These are phyloP conservation scores for Oxalis stricta DNA, from an alignment of 441 rosid species.

Conservation along the genomic window DNA sequence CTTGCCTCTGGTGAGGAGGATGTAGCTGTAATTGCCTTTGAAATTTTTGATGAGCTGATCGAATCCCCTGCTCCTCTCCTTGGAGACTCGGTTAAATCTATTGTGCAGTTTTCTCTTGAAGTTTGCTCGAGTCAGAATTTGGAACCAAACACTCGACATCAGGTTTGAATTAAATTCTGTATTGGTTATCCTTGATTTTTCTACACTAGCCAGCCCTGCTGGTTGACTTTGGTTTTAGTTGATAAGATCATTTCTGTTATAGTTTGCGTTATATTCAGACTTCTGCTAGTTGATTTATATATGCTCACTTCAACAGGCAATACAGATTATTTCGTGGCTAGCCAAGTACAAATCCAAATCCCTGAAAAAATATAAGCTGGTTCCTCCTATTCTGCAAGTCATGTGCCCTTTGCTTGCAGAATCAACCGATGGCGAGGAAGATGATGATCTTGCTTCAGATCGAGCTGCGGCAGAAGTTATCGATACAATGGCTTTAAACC, in stretches of 20 bases:
- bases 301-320: constrained; percentile 48
- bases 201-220: not conserved
- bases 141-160: constrained; percentile 88
- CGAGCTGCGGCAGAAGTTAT: constrained; percentile 99
- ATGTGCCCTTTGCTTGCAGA: constrained; percentile 95
- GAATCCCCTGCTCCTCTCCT: constrained; percentile 99
- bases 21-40: constrained; percentile 95
- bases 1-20: constrained; percentile 93
- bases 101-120: constrained; percentile 94
- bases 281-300: constrained; percentile 8
- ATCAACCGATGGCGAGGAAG: constrained; percentile 62
- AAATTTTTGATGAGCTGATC: constrained; percentile 95
- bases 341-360: constrained; percentile 89
- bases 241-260: not conserved
- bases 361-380: constrained; percentile 78
- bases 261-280: not conserved
- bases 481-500: constrained; percentile 89
- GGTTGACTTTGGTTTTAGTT: not conserved
- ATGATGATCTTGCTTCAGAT: constrained; percentile 97
- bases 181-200: constrained; percentile 4
- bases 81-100: constrained; percentile 91
- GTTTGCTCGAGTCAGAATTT: constrained; percentile 84
- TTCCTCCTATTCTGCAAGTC: constrained; percentile 83
- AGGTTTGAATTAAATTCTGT: constrained; percentile 35
- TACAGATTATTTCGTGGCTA: constrained; percentile 98